Evolutionary conservation across 768 basidiomycete genomes (phyloP).

Genomic region (Pisolithus marmoratus): DNA sequence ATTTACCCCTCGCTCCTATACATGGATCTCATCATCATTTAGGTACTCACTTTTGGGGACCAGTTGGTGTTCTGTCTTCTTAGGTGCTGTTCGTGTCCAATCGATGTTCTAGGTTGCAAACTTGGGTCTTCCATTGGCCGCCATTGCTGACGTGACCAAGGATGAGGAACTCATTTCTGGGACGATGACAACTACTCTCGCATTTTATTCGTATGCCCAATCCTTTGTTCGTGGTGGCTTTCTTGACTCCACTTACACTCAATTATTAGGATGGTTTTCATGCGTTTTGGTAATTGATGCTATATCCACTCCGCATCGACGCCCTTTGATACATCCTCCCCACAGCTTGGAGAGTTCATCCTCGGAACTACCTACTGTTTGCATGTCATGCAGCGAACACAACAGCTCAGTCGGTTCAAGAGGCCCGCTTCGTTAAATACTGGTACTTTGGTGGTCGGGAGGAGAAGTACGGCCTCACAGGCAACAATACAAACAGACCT

Average conservation of each 20-base stretch:
- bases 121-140: constrained; percentile 96
- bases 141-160: constrained; percentile 82
- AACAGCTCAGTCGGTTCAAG: constrained; percentile 80
- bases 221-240: constrained; percentile 4
- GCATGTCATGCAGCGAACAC: constrained; percentile 92
- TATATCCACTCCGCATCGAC: not conserved
- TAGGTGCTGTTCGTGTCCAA: constrained; percentile 3
- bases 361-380: constrained; percentile 93
- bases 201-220: constrained; percentile 84
- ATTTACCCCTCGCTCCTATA: constrained; percentile 8
- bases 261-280: constrained; percentile 66
- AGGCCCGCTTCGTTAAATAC: constrained; percentile 81
- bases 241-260: constrained; percentile 6
- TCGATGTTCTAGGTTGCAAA: constrained; percentile 72
- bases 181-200: constrained; percentile 89
- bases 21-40: constrained; percentile 7
- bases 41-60: constrained; percentile 99
- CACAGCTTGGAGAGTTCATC: constrained; percentile 89
- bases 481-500: constrained; percentile 30
- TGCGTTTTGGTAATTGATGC: constrained; percentile 71
- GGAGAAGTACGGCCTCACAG: constrained; percentile 45
- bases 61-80: constrained; percentile 49
- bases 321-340: constrained; percentile 6
- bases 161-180: constrained; percentile 98
- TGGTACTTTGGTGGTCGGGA: constrained; percentile 89